These are phyloP conservation scores for Bocquillonia castaneifolia DNA, from an alignment of 441 rosid genomes.

Conservation along the genomic window DNA sequence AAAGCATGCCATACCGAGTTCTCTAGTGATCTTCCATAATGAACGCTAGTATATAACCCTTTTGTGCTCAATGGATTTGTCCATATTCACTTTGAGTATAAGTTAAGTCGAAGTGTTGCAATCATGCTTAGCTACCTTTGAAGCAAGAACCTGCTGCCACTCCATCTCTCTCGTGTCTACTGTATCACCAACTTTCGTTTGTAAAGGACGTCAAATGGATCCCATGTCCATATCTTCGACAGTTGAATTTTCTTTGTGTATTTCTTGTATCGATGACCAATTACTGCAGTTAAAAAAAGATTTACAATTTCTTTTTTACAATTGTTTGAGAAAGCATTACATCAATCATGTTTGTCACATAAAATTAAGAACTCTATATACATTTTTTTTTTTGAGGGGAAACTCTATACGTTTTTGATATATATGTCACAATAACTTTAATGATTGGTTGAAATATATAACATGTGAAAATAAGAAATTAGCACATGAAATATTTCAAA, in stretches of 20 bases:
- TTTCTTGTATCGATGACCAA: not conserved
- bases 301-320: not conserved
- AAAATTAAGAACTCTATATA: no score
- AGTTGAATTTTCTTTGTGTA: not conserved
- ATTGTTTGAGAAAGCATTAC: no score
- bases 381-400: no score
- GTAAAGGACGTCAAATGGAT: slow-evolving; percentile 27
- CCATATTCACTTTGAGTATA: slow-evolving; percentile 28
- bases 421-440: no score
- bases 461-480: no score
- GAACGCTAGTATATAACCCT: not conserved
- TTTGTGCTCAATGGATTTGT: slow-evolving; percentile 4
- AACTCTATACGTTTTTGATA: no score
- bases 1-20: slow-evolving; percentile 46
- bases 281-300: not conserved
- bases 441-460: no score
- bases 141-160: slow-evolving; percentile 40
- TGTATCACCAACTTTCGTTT: slow-evolving; percentile 23
- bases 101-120: slow-evolving; percentile 29
- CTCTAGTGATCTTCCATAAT: slow-evolving; percentile 11
- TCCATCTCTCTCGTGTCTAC: slow-evolving; percentile 5
- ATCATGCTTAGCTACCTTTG: slow-evolving; percentile 39
- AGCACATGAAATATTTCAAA: no score
- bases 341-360: no score
- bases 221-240: slow-evolving; percentile 22